Evolutionary conservation across 2,329 filamentous ascomycete species (phyloP), one percentile per base, ranked within the genome.

Genomic region (Penicillium expansum): DNA sequence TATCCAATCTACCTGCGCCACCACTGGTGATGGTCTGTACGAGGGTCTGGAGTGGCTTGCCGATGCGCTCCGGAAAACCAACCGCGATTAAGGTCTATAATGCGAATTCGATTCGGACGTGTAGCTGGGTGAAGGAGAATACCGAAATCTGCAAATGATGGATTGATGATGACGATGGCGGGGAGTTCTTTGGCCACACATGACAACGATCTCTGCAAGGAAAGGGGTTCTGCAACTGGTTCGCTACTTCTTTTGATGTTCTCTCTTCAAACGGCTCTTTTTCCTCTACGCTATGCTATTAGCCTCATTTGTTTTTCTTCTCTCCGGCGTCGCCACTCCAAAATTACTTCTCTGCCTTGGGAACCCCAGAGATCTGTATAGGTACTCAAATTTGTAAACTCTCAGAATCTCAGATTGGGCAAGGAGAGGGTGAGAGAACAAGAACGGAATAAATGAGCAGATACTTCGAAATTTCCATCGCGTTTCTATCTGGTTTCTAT

Each of bases 1-100:
- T 85, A 97, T 97, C 81, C 93, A 97, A 92, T 96, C 93, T 67
- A 97, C 94, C 77, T 97, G 93, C 83, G 93, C 93, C 78, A 97
- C 94, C 69, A 96, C 92, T 67, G 93, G 93, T 86, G 94, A 97
- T 80, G 93, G 93, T 91, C 90, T 97, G 73, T 97, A 97, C 81
- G 93, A 97, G 83, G 93, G 93, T 87, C 91, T 97, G 73, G 92
- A 93, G 82, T 93, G 90, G 89, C 87, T 92, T 74, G 88, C 89
- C 77, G 88, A 85, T 77, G 89, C 89, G 73, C 86, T 94, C 78
- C 86, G 88, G 79, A 92, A 92, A 85, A 74, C 77, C 59, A 77
- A 78, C 67, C 77, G 77, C 71, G 76, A 78, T 65, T 81, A 78
- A 73, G 69, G 65, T 63, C 61, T 66, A 63, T 68, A 68, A 68